Conservation (phyloP, 2,329 filamentous ascomycete genomes). For the Fusarium denticulatum region DNA sequence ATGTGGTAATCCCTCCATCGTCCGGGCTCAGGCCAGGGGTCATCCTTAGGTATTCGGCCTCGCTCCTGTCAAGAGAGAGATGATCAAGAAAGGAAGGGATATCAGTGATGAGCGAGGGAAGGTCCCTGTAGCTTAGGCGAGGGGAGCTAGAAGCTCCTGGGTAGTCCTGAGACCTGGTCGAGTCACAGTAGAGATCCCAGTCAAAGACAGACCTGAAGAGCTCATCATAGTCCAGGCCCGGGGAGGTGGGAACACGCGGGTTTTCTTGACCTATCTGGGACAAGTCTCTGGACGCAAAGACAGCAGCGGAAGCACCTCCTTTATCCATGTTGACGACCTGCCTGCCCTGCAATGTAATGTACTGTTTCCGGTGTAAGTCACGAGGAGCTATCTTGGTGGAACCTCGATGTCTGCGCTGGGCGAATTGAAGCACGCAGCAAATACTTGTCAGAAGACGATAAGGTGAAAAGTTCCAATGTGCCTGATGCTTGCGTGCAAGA, state of each 20-base stretch:
- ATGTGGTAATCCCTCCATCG: conserved; percentile 46
- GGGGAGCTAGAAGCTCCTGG: conserved; percentile 42
- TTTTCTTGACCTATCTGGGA: conserved; percentile 50
- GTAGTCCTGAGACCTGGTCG: conserved; percentile 45
- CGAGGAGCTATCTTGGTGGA: conserved; percentile 52
- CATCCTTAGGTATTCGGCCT: conserved; percentile 49
- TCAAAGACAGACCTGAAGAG: conserved; percentile 52
- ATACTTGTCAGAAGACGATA: conserved; percentile 51
- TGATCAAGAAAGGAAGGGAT: conserved; percentile 48
- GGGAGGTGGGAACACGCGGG: conserved; percentile 50
- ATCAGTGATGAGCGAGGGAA: conserved; percentile 50
- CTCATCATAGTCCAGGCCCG: conserved; percentile 46
- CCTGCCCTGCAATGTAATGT: conserved; percentile 36
- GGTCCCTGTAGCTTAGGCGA: conserved; percentile 44
- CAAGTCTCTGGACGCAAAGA: conserved; percentile 46
- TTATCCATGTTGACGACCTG: conserved; percentile 51
- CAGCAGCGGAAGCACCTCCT: conserved; percentile 30
- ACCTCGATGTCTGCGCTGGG: conserved; percentile 51
- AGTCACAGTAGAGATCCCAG: conserved; percentile 50
- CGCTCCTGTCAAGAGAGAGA: conserved; percentile 47
- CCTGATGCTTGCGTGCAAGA: conserved; percentile 52
- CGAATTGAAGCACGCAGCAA: conserved; percentile 51
- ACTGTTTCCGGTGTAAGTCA: conserved; percentile 51
- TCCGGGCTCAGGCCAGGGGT: conserved; percentile 47
- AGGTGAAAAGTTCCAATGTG: conserved; percentile 54